phyloP scores from a whole-genome alignment of 768 basidiomycete genomes.

The Leccinellum albellum region DNA sequence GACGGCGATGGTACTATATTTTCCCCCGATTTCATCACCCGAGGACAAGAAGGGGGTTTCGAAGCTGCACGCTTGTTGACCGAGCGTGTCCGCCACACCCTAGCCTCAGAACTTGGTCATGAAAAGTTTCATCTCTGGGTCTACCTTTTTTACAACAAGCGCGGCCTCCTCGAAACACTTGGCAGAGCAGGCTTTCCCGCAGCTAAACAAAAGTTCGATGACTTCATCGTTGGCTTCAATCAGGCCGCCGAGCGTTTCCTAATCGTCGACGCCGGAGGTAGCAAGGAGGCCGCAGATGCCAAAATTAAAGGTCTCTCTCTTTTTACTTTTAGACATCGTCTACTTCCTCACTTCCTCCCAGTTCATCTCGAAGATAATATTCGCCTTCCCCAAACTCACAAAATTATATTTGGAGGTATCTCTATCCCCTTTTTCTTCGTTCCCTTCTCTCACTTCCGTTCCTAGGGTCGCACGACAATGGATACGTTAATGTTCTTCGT shows the following conservation, averaged over 20 bases:
- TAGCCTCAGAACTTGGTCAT: conserved; percentile 19
- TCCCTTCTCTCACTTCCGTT: not conserved
- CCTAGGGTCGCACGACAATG: conserved; percentile 69
- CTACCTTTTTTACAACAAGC: conserved; percentile 61
- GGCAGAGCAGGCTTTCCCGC: conserved; percentile 31
- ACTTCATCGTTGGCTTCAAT: conserved; percentile 68
- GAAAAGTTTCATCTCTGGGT: conserved; percentile 51
- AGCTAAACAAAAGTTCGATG: conserved; percentile 47
- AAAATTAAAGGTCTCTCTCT: conserved; percentile 61
- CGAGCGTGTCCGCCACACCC: conserved; percentile 25
- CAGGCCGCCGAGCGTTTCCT: conserved; percentile 63
- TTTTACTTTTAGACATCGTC: not conserved
- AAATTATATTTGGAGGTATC: conserved; percentile 65
- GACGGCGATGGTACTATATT: conserved; percentile 69
- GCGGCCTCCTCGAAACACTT: conserved; percentile 53
- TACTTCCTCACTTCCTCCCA: conserved; percentile 19
- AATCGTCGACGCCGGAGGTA: conserved; percentile 66
- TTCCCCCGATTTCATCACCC: conserved; percentile 45
- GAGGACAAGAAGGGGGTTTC: conserved; percentile 57
- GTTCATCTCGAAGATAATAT: conserved; percentile 39
- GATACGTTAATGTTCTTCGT: conserved; percentile 60
- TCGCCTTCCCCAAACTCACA: conserved; percentile 58
- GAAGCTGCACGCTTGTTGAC: conserved; percentile 48
- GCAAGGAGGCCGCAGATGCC: conserved; percentile 71
- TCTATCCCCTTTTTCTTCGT: conserved; percentile 2